Conservation (phyloP, 2,329 filamentous ascomycete genomes). For the Colletotrichum sublineola region DNA sequence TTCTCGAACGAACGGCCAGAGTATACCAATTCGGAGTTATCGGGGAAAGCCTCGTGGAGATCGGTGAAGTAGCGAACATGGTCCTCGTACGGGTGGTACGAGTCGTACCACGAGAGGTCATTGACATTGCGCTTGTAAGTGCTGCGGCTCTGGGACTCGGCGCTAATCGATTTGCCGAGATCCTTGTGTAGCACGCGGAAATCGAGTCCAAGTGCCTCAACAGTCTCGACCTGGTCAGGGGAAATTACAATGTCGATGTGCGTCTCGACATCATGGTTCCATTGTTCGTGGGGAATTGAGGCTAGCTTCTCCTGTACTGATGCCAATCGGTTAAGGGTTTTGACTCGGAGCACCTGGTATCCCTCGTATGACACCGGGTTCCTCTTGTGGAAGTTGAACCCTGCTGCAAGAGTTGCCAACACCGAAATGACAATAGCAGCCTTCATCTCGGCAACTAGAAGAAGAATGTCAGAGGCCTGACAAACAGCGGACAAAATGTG, state of each 20-base stretch:
- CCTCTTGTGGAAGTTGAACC: conserved; percentile 22
- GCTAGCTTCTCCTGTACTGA: conserved; percentile 42
- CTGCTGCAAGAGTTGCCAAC: conserved; percentile 20
- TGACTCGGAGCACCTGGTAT: conserved; percentile 58
- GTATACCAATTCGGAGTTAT: conserved; percentile 61
- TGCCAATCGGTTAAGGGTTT: conserved; percentile 40
- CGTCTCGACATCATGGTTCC: conserved; percentile 45
- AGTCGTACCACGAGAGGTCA: conserved; percentile 61
- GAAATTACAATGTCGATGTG: conserved; percentile 47
- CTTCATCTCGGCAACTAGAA: conserved; percentile 13
- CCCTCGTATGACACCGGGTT: conserved; percentile 55
- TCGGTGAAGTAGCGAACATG: conserved; percentile 61
- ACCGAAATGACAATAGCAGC: conserved; percentile 11
- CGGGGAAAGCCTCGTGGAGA: conserved; percentile 57
- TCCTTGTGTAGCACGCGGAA: conserved; percentile 44
- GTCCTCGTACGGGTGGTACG: conserved; percentile 64
- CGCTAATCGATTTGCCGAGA: conserved; percentile 46
- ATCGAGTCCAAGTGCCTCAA: conserved; percentile 46
- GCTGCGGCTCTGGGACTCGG: conserved; percentile 41
- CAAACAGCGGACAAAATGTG: neutral
- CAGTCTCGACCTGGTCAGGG: conserved; percentile 44
- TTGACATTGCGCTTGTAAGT: conserved; percentile 47
- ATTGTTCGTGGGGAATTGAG: conserved; percentile 46
- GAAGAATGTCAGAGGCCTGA: neutral
- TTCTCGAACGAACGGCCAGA: conserved; percentile 61